Evolutionary conservation across 2,329 filamentous ascomycete species (phyloP).

Genomic region (Alternaria sp.): DNA sequence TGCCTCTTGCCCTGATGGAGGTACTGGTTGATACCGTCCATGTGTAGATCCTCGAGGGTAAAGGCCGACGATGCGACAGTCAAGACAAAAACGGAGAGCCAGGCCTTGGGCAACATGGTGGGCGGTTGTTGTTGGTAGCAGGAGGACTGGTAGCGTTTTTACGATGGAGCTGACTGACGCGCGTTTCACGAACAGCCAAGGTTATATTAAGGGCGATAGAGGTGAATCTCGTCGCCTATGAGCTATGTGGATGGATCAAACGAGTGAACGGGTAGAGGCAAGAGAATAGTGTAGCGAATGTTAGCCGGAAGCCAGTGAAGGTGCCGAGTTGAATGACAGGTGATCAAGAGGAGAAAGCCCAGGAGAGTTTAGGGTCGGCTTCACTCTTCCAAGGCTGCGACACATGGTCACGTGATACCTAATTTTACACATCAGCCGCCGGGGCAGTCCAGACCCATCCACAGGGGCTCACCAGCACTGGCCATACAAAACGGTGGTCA

Average conservation of each 20-base stretch:
- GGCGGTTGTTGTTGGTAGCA: conserved; percentile 18
- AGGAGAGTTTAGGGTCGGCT: too few species aligned
- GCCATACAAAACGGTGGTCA: background rate
- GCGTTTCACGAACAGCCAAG: conserved; percentile 22
- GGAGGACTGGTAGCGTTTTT: conserved; percentile 16
- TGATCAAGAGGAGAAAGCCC: background rate
- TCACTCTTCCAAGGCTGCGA: too few species aligned
- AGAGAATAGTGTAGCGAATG: conserved; percentile 10
- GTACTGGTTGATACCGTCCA: conserved; percentile 46
- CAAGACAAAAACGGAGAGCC: conserved; percentile 43
- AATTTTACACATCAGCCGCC: too few species aligned
- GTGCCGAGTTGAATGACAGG: background rate
- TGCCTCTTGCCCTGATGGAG: conserved; percentile 44
- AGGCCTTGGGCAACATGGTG: conserved; percentile 43
- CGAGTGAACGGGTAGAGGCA: background rate
- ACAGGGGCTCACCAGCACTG: background rate
- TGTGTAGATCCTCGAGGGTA: conserved; percentile 35
- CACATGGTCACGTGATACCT: background rate
- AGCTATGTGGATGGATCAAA: conserved; percentile 7
- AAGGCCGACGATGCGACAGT: conserved; percentile 40
- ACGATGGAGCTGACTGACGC: conserved; percentile 24
- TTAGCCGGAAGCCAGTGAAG: conserved; percentile 1
- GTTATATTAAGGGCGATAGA: conserved; percentile 23
- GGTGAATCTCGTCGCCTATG: conserved; percentile 8
- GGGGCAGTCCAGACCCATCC: background rate